Evolutionary conservation across 768 basidiomycete species (phyloP).

Genomic region (Podaxis carcinomalis): DNA sequence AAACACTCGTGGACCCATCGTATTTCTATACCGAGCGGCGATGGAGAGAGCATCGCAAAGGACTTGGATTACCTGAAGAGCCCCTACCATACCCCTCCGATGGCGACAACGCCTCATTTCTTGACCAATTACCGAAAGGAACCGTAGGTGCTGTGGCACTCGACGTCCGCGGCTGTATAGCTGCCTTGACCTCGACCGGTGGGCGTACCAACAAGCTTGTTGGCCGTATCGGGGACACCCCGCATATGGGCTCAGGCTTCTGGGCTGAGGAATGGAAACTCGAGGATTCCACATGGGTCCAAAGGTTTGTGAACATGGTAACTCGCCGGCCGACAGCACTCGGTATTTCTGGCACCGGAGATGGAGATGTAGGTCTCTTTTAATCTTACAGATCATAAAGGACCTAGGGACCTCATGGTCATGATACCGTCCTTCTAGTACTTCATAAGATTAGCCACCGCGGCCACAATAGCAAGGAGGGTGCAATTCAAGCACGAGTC

Average conservation of each 20-base stretch:
- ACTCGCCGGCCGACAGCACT: constrained; percentile 36
- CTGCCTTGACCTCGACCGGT: constrained; percentile 73
- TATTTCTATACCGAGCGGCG: constrained; percentile 75
- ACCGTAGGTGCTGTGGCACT: constrained; percentile 86
- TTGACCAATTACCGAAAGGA: constrained; percentile 66
- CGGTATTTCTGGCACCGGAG: constrained; percentile 81
- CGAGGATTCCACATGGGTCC: background rate
- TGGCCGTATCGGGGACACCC: constrained; percentile 82
- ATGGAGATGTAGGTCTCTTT: constrained; percentile 62
- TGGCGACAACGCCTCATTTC: constrained; percentile 19
- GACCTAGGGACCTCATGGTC: background rate
- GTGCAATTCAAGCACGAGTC: constrained; percentile 59
- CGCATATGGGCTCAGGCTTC: constrained; percentile 71
- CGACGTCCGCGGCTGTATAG: constrained; percentile 70
- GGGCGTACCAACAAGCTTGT: constrained; percentile 81
- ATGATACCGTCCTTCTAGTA: constrained; percentile 39
- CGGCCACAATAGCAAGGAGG: constrained; percentile 60
- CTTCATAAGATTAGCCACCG: constrained; percentile 70
- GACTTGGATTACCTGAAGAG: constrained; percentile 69
- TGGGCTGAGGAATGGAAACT: constrained; percentile 78
- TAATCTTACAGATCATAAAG: constrained; percentile 4
- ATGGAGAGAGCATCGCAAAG: constrained; percentile 76
- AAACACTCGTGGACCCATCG: constrained; percentile 61
- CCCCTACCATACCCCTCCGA: constrained; percentile 36
- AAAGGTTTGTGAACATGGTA: constrained; percentile 5